Base-by-base conservation (phyloP, 805 yeast genomes). In the Pichia insulana region DNA sequence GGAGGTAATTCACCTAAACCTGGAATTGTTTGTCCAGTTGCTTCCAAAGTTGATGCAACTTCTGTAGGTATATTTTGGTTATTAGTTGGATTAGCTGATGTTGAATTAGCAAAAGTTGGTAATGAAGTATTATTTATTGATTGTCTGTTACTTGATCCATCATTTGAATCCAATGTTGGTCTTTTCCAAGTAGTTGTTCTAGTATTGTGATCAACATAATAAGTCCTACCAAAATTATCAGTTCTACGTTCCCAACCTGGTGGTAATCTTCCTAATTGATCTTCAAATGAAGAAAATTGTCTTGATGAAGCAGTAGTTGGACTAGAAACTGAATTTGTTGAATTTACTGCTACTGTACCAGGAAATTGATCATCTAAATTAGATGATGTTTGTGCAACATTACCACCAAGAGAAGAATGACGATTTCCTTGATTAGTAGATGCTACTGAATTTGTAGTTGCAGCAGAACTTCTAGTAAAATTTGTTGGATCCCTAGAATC, bases 241-340 rank as follows among this genome's bases (percentile, higher is more conserved):
- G 97, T 89, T 65, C 98, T 77, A 54, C 98, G 80, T 64, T 92
- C 99, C 97, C 98, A 92, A 4, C 99, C 99, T 7, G 96, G 87
- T 3, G 98, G 99, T 52, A 92, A 71, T 58, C 96, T 74, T 34
- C 99, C 99, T 55, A 80, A 78, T 62, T 90, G 97, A 65, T 92
- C 99, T 65, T 92, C 98, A 61, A 92, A 92, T 2, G 97, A 86
- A 5, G 95, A 84, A 54, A 80, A 82, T 57, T 82, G 94, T 56
- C 88, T 76, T 51, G 65, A 64, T 26, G 54, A 45, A n/a, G 47
- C 11, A 30, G 43, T 26, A 6, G 43, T n/a, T 18, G 36, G 42
- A 10, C 60, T 43, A 12, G 60, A 45, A 6, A 54, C 49, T 7
- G 60, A 39, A 7, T 60, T 33, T 12, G 59, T 32, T 19, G 59